Evolutionary conservation across 345 rosid genomes (phyloP), one percentile per base, ranked within the genome.

Genomic region (Linum usitatissimum): DNA sequence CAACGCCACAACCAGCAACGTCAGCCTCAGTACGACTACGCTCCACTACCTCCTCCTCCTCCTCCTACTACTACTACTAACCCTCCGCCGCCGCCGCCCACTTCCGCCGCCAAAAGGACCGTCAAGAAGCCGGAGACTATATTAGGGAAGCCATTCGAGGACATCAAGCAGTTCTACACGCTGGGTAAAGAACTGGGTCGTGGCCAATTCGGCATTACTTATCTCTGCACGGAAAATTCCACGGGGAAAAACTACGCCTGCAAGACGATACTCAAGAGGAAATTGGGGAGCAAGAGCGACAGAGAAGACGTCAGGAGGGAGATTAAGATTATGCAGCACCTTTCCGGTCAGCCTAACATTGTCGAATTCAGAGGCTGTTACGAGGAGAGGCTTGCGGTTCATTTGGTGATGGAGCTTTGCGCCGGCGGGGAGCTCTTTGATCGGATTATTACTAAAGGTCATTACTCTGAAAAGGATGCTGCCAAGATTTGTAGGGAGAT

Each of bases 291-390:
- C 30, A 55, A 55, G 30, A 28, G 30, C 30, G 59, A 55, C 10
- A 55, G 23, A 8, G 59, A 55, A 19, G 59, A 55, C 18, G 59
- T 55, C 3, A 55, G 14, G 30, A 55, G 59, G 59, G 59, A 55
- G 59, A 19, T 55, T 28, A 28, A 19, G 21, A 55, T 55, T 28
- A 55, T 55, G 59, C 59, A 55, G 30, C 59, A 55, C 30, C 30
- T 55, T 28, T 6, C 59, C 10, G 59, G 59, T 8, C 59, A 55
- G 59, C 59, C 59, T 10, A 55, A 55, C 59, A 55, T 55, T 55
- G 59, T 55, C 13, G 59, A 55, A 28, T 28, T 55, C 59, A 55
- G 30, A 19, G 59, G 59, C 59, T 20, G 30, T 3, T 55, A 55
- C 14, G 59, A 55, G 21, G 59, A 55, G 28, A 55, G 30, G 59